Evolutionary conservation across 2,329 filamentous ascomycete species (phyloP), one percentile per base, ranked within the genome.

Genomic region (Bipolaris bicolor): DNA sequence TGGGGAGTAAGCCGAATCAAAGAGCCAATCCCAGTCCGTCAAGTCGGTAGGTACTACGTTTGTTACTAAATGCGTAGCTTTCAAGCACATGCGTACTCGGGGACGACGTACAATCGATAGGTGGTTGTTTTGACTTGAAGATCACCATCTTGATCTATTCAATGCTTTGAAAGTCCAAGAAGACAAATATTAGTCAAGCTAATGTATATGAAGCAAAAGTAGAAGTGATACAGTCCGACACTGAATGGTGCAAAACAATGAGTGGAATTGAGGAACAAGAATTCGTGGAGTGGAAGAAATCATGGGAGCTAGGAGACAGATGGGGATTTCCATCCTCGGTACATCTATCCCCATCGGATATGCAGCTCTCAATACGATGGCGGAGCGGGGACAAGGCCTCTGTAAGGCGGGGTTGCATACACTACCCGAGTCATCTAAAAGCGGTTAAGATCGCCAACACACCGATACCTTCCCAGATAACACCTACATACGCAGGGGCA

Each of bases 21-120:
- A 87, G 11, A 87, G 78, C 82, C 84, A 88, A 64, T 84, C 80
- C 85, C 85, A 88, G 39, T 85, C 80, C 7, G 84, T 81, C 24
- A 85, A 67, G 57, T 84, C 73, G 36, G 77, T 78, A 10, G 85
- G 84, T 4, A 86, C 84, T 85, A 53, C 5, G 9, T 3, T 15
- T 7, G 51, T 64, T 49, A 67, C 59, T 40, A 16, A 24, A 16
- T 15, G 31, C 18, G 6, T 20, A 7, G 15, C 20, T 16, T 31
- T 22, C n/a, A 26, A 36, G n/a, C 20, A 16, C 6, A 5, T 29
- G 15, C 7, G 3, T n/a, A 7, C 22, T 24, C 26, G 1, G 15
- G 1, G n/a, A 22, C 34, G 18, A 50, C 63, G 51, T 69, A 80
- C 79, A 65, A 45, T 80, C 73, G 49, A 81, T 73, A 43, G 76